These are phyloP conservation scores for Hyaloscypha variabilis DNA, from an alignment of 495 filamentous ascomycete genomes.

Conservation along the genomic window DNA sequence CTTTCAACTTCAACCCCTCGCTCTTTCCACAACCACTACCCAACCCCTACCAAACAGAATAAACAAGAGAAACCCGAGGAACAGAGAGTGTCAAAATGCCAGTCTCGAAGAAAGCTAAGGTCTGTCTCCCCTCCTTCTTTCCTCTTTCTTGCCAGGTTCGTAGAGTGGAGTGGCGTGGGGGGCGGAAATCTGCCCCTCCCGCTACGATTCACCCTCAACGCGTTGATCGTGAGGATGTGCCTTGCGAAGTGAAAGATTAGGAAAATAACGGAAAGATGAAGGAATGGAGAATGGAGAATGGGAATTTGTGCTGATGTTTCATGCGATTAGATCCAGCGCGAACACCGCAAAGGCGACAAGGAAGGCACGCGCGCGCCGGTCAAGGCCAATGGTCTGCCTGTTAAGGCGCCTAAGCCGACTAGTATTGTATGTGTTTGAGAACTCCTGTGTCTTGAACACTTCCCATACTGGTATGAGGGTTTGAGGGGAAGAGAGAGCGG, in stretches of 20 bases:
- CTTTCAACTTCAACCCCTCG: not conserved
- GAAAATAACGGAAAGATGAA: not conserved
- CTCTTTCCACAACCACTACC: constrained; percentile 2
- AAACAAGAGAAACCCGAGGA: not conserved
- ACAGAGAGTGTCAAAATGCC: constrained; percentile 29
- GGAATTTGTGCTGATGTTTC: constrained; percentile 1
- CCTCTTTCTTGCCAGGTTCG: too few species aligned
- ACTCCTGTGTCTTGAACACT: not conserved
- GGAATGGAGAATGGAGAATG: not conserved
- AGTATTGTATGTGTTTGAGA: constrained; percentile 35
- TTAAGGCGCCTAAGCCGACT: constrained; percentile 42
- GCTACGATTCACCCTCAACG: not conserved
- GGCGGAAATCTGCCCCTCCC: not conserved
- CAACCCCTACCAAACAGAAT: constrained; percentile 3
- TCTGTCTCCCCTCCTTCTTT: constrained; percentile 9
- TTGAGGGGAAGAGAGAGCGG: not conserved
- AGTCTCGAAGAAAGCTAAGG: constrained; percentile 36
- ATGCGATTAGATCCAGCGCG: constrained; percentile 34
- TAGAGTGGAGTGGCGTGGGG: too few species aligned
- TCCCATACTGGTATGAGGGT: not conserved
- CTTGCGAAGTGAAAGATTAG: too few species aligned
- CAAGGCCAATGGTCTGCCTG: constrained; percentile 42
- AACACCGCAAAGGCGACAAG: constrained; percentile 44
- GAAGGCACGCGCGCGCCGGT: constrained; percentile 42
- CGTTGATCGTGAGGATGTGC: too few species aligned